Evolutionary conservation across 495 filamentous ascomycete species (phyloP), one percentile per base, ranked within the genome.

Genomic region (Penicillium taxi): DNA sequence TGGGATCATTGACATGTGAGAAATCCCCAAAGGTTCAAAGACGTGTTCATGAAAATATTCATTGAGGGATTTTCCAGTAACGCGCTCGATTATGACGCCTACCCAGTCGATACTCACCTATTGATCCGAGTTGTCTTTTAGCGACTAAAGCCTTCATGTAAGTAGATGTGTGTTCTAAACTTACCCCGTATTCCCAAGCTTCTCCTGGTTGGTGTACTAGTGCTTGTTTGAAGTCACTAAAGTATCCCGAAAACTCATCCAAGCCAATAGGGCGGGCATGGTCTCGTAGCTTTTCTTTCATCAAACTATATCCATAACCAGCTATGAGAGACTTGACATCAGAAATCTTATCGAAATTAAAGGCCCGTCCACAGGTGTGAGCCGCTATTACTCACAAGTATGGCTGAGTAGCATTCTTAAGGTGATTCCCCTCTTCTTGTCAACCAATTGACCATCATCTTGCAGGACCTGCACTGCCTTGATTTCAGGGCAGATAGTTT

Each of bases 341-440:
- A 30, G 27, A 15, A 22, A 2, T 11, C 2, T 6, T 21, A 12
- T 17, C 11, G 5, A 12, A 20, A 7, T 7, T 6, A 4, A 21
- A 21, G 0, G n/a, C n/a, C n/a, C n/a, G n/a, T n/a, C n/a, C n/a
- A n/a, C n/a, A n/a, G n/a, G n/a, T n/a, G n/a, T n/a, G n/a, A n/a
- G n/a, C n/a, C n/a, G n/a, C n/a, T n/a, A n/a, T n/a, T 6, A 21
- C 31, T n/a, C 3, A 33, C 31, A 17, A 12, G 75, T 80, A 59
- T 81, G 79, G 14, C 47, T 64, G 19, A 83, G 46, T 6, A 82
- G 48, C 77, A 81, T 81, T 31, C 76, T 56, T 31, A 83, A 46
- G 0, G 78, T 81, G 32, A 82, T 79, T 0, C 59, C 57, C 3
- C 49, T 59, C 33, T 73, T 65, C 51, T 76, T 77, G 13, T 69